Evolutionary conservation across 768 basidiomycete genomes (phyloP), one percentile per base, ranked within the genome.

Genomic region (Agaricus blazei): DNA sequence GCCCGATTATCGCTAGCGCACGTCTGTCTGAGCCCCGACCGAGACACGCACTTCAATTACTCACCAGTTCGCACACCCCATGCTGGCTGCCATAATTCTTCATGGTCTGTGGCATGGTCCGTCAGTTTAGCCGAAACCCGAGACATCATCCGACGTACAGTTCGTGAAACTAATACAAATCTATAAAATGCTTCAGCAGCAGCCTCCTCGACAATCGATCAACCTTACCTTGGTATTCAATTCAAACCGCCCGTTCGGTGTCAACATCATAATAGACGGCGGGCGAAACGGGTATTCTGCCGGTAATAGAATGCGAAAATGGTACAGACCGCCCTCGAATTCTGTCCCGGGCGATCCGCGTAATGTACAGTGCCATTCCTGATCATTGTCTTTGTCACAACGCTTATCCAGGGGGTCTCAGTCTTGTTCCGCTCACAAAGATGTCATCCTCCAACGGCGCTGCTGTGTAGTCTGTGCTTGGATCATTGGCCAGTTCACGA

Each of bases 361-460:
- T 52, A 98, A 78, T n/a, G 96, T 98, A 66, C 93, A 97, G 66
- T 98, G 95, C 96, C 96, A 98, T 77, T 95, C 81, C 80, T 82
- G 34, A 52, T 19, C 28, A 7, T 45, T 60, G 60, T 51, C 62
- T 34, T 6, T 34, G 34, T 34, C 34, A 34, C 8, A 57, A 61
- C 52, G 43, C 48, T 57, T 38, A 46, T 4, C 52, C 48, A 31
- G 48, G 47, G 41, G 23, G 8, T 11, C 5, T 34, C n/a, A 23
- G 12, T 15, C 3, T 9, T 19, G 19, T 9, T 8, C 36, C 3
- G 75, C 88, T 67, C 68, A 91, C 92, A 65, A 94, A 94, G 60
- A 94, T 92, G 68, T 94, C 90, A 62, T 93, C 88, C 88, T 93
- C 88, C 78, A 95, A 58, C 76, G 82, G 64, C 75, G 93, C 85